phyloP scores from a whole-genome alignment of 2,329 filamentous ascomycete species.

The Moelleriella libera region DNA sequence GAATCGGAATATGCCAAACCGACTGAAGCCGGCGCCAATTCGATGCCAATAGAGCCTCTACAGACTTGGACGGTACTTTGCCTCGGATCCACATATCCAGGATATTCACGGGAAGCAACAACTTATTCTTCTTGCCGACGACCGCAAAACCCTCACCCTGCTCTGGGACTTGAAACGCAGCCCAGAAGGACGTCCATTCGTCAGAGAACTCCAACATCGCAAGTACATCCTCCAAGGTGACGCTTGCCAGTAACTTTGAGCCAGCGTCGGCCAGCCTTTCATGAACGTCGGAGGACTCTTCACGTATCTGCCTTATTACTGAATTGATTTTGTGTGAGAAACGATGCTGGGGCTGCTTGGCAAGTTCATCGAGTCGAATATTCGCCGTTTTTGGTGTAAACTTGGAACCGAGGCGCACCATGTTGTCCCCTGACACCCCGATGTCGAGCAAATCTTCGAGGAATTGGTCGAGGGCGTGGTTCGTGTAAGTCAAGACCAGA shows the following conservation, averaged over 20 bases:
- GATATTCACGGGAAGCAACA: slow-evolving; percentile 14
- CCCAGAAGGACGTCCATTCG: slow-evolving; percentile 33
- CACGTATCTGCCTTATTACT: slow-evolving; percentile 24
- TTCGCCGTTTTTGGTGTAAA: slow-evolving; percentile 30
- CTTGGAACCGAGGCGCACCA: slow-evolving; percentile 53
- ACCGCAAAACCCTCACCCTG: slow-evolving; percentile 27
- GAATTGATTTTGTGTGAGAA: slow-evolving; percentile 7
- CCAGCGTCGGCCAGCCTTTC: neutral
- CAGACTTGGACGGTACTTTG: neutral
- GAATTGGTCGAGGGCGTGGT: slow-evolving; percentile 53
- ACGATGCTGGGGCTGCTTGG: neutral
- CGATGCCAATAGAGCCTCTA: neutral
- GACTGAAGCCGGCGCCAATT: no score
- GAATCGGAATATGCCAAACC: no score
- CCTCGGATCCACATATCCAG: slow-evolving; percentile 9
- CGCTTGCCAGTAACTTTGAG: neutral
- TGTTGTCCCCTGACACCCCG: slow-evolving; percentile 31
- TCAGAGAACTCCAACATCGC: slow-evolving; percentile 37
- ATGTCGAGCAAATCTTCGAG: slow-evolving; percentile 48
- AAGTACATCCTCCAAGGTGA: slow-evolving; percentile 15
- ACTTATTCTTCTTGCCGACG: slow-evolving; percentile 31
- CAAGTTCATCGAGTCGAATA: slow-evolving; percentile 31
- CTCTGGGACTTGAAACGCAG: slow-evolving; percentile 39
- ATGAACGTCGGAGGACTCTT: slow-evolving; percentile 5
- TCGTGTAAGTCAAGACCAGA: slow-evolving; percentile 54